Evolutionary conservation across 164 flowering plant genomes (phyloP), one percentile per base, ranked within the genome.

Genomic region (Magnolia changhungtana): DNA sequence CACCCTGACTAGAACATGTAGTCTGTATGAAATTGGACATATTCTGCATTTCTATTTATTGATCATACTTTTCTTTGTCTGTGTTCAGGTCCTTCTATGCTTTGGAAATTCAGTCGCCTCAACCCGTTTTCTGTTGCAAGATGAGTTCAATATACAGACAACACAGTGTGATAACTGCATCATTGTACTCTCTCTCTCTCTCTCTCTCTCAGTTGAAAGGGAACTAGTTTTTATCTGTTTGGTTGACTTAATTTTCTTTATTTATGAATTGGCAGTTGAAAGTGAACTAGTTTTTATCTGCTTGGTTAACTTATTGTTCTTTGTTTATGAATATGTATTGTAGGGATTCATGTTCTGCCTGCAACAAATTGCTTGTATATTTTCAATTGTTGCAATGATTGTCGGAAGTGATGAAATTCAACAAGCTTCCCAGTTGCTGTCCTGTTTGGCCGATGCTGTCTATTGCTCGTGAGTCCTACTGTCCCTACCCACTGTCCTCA

Each of bases 91-190:
- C 69, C 71, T 85, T 76, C 80, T 78, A 4, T 90, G 93, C 85
- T 90, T 90, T 79, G 83, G 82, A 63, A 91, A 83, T 70, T 91
- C 93, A 2, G 96, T 90, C 67, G 93, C 90, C 49, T 87, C 93
- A 51, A 90, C 96, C 1, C 92, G 96, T 61, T 90, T 89, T 77
- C 71, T 91, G 81, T 77, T 91, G 87, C 95, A 89, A 84, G 96
- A 91, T 78, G 92, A 90, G 79, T 91, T 91, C 89, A 89, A 87
- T 78, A 90, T 91, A 77, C 91, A 87, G 78, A 91, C 92, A 71
- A 91, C 96, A 19, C 76, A 87, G 69, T 91, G 96, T 61, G 96
- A 91, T 73, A 89, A 90, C 82, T 90, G 92, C 90, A 90, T 91
- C 21, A 89, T 91, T 79, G 93, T 91, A 90, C 71, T 4, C 71